These are phyloP conservation scores for Lumnitzera racemosa DNA, from an alignment of 345 rosid species.

Conservation along the genomic window DNA sequence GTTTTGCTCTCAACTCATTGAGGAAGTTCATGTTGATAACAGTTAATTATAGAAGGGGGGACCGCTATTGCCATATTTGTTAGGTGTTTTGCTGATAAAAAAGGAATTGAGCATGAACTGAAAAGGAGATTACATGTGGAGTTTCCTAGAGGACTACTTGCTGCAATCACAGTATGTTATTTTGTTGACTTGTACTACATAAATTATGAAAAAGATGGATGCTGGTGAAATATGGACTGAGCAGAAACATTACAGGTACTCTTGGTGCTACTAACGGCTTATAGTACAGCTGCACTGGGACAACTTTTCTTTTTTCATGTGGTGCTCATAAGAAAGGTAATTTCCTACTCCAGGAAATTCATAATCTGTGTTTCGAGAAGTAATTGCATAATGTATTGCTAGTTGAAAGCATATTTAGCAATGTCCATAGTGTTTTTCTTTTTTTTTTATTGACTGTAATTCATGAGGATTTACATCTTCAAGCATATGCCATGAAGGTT, in stretches of 20 bases:
- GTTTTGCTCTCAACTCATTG: neutral
- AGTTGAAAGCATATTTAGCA: neutral
- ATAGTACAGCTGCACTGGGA: conserved; percentile 91
- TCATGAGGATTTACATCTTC: neutral
- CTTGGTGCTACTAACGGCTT: conserved; percentile 66
- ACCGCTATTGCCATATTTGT: conserved; percentile 77
- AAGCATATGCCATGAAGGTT: too few relatives aligned
- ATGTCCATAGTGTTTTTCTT: neutral
- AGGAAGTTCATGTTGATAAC: conserved; percentile 1
- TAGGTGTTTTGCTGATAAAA: conserved; percentile 84
- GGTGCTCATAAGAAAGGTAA: conserved; percentile 93
- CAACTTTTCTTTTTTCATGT: conserved; percentile 94
- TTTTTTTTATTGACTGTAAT: neutral
- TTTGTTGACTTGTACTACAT: conserved; percentile 2
- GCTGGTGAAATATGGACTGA: conserved; percentile 8
- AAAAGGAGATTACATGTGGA: conserved; percentile 45
- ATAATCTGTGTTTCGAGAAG: too few relatives aligned
- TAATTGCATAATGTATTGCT: too few relatives aligned
- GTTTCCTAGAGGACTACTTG: conserved; percentile 74
- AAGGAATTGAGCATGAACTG: conserved; percentile 69
- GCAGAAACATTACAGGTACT: conserved; percentile 40
- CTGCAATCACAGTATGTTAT: conserved; percentile 63
- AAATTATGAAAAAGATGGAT: neutral
- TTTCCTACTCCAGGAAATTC: neutral
- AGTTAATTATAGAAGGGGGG: conserved; percentile 90